Evolutionary conservation across 1,284 basidiomycete genomes (phyloP).

Genomic region (Marasmius tenuissimus): DNA sequence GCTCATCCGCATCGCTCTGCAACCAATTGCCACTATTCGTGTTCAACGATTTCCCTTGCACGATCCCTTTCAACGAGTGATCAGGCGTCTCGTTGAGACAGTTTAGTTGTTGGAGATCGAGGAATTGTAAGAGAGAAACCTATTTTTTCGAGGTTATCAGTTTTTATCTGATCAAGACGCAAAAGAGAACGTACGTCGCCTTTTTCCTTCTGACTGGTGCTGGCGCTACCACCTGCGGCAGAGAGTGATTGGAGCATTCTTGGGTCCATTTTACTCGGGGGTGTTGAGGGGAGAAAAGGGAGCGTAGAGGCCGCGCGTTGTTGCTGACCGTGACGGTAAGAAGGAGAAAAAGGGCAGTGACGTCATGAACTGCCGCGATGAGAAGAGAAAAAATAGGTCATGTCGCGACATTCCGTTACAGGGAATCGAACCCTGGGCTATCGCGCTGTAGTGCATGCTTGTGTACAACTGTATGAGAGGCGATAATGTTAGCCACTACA

Average conservation of each 20-base stretch:
- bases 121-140: slow-evolving; percentile 59
- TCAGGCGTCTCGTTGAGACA: slow-evolving; percentile 74
- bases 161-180: too few species aligned
- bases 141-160: slow-evolving; percentile 18
- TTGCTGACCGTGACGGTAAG: too few species aligned
- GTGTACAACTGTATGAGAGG: too few species aligned
- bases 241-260: background rate
- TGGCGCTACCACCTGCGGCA: background rate
- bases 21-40: slow-evolving; percentile 47
- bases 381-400: too few species aligned
- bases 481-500: too few species aligned
- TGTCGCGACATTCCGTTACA: too few species aligned
- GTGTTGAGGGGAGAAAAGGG: too few species aligned
- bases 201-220: slow-evolving; percentile 7
- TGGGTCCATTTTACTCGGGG: background rate
- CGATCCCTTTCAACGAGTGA: slow-evolving; percentile 63
- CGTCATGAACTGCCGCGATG: too few species aligned
- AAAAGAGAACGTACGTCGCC: slow-evolving; percentile 8
- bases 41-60: slow-evolving; percentile 51
- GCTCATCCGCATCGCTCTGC: slow-evolving; percentile 80
- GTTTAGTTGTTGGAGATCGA: slow-evolving; percentile 63
- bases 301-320: too few species aligned
- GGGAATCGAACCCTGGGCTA: too few species aligned
- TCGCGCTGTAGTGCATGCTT: too few species aligned
- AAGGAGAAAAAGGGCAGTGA: too few species aligned